Evolutionary conservation across 1,284 basidiomycete genomes (phyloP), one percentile per base, ranked within the genome.

Genomic region (Cutaneotrichosporon cyanovorans): DNA sequence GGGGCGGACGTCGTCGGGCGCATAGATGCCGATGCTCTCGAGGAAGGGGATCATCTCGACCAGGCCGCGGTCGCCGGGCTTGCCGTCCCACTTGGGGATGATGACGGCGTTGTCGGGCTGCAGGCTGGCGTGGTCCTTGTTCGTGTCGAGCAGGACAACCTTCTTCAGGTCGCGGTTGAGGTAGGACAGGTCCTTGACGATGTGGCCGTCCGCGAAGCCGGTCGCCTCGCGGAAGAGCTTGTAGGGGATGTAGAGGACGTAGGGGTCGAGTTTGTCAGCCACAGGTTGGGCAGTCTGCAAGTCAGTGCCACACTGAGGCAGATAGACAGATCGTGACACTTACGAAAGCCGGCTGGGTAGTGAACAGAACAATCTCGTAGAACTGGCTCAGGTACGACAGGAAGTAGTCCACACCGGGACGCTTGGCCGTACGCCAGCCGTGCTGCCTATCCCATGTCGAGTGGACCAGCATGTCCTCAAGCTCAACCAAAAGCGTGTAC

Each of bases 331-430:
- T 7, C 3, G 12, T 18, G 19, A 37, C 16, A 20, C 86, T 48
- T 59, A 91, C 90, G 70, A 93, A 97, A 59, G 80, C 77, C 44
- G 88, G 82, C 73, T 96, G 90, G 9, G 83, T 80, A 12, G 92
- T 96, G 75, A 97, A 99, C 46, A 98, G 76, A 19, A 98, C 92
- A 53, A 98, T 80, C 73, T 99, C 93, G 71, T 95, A 99, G 43
- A 97, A 82, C 71, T 95, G 87, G 35, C 95, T 93, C 93, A 98
- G 98, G 69, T 53, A 84, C 71, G 87, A 86, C 73, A 99, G 75
- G 72, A 98, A 99, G 65, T 84, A 84, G 73, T 83, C 95, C 9
- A 93, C 85, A 3, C 95, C 95, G 1, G 93, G 93, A 42, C 95
- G 82, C 72, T 92, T 92, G 31, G 87, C 88, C 3, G 87, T 91